Evolutionary conservation across 2,329 filamentous ascomycete species (phyloP), one percentile per base, ranked within the genome.

Genomic region (Hypoxylon sp.): DNA sequence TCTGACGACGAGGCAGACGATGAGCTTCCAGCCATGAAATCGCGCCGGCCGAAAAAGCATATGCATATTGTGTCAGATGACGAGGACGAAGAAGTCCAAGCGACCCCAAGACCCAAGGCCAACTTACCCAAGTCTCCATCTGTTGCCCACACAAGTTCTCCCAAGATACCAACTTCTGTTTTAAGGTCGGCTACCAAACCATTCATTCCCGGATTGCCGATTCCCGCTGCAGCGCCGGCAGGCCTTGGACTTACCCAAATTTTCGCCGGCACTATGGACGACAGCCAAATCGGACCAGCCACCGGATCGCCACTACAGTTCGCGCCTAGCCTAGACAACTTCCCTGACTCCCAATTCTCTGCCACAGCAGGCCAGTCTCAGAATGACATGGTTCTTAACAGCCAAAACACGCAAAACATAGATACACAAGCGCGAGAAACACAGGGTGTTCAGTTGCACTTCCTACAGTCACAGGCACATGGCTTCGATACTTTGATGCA

Each of bases 221-320:
- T 90, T 3, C 79, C 84, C 5, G 74, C 75, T 7, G 80, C 80
- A 21, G 86, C 84, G 0, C 84, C 88, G 21, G 89, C 88, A 36
- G 89, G 89, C 2, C 81, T 97, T 45, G 92, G 93, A 9, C 84
- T 97, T 48, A 97, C 93, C 0, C 94, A 97, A 74, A 95, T 96
- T 68, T 98, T 97, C 76, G 92, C 92, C 4, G 93, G 93, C 11
- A 97, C 94, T 0, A 91, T 98, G 89, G 93, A 92, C 51, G 89
- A 83, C 77, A 88, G 85, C 72, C 85, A 88, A 72, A 73, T 72
- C 60, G 73, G 72, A 17, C 73, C 75, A 13, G 68, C 69, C 13
- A 74, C 66, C 32, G 73, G 73, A 32, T 78, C 85, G 17, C 85
- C 84, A 5, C 79, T 83, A 30, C 79, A 81, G 51, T 78, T 83